Evolutionary conservation across 2,329 filamentous ascomycete species (phyloP).

Genomic region (Pyrenophora teres): DNA sequence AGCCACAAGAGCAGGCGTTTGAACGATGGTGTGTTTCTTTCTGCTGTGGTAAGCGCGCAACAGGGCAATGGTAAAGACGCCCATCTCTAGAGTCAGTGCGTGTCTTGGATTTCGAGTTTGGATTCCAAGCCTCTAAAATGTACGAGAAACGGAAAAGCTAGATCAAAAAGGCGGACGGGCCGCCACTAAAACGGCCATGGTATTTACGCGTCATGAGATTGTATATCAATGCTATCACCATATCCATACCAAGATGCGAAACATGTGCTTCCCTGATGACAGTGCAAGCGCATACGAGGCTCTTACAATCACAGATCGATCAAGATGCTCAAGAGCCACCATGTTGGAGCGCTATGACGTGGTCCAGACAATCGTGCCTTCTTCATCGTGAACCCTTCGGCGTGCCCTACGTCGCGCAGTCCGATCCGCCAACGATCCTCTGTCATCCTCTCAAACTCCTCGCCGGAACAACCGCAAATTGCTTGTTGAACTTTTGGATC

Average conservation of each 20-base stretch:
- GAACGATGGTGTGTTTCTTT: constrained; percentile 1
- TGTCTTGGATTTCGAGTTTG: neutral
- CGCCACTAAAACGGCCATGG: too few relatives aligned
- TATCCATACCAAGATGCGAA: too few relatives aligned
- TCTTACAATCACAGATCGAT: too few relatives aligned
- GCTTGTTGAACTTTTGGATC: constrained; percentile 25
- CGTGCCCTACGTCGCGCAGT: neutral
- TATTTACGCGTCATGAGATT: too few relatives aligned
- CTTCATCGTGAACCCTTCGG: neutral
- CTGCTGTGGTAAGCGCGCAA: neutral
- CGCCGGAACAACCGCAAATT: constrained; percentile 13
- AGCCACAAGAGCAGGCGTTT: constrained; percentile 7
- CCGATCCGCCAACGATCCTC: neutral
- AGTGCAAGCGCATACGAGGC: too few relatives aligned
- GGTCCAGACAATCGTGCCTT: constrained; percentile 10
- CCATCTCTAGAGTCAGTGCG: neutral
- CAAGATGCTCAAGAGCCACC: too few relatives aligned
- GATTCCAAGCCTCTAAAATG: too few relatives aligned
- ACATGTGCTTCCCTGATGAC: too few relatives aligned
- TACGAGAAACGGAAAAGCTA: too few relatives aligned
- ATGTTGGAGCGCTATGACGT: too few relatives aligned
- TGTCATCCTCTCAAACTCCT: constrained; percentile 9
- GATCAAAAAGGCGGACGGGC: too few relatives aligned
- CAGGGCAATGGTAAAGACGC: neutral
- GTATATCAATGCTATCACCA: too few relatives aligned